phyloP scores from a whole-genome alignment of 768 basidiomycete species.

The Plicaturopsis crispa region DNA sequence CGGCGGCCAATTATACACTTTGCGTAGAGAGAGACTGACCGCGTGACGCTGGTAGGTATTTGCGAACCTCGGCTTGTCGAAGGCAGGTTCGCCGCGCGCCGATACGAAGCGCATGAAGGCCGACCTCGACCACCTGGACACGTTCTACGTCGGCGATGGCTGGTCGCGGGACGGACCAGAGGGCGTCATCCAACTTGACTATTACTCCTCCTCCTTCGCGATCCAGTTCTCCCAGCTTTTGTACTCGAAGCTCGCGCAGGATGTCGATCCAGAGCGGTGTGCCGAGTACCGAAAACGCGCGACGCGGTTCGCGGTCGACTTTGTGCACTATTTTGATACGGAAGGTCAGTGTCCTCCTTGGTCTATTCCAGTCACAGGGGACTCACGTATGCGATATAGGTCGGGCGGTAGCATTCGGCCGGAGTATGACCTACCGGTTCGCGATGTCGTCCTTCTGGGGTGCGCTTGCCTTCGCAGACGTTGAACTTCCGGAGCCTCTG shows the following conservation, averaged over 20 bases:
- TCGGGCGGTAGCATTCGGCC: conserved; percentile 67
- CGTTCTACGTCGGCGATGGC: conserved; percentile 69
- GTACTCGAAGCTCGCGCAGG: conserved; percentile 58
- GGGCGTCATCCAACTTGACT: conserved; percentile 72
- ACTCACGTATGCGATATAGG: conserved; percentile 34
- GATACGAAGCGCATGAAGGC: conserved; percentile 59
- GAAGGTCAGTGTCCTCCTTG: conserved; percentile 37
- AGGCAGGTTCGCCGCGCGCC: conserved; percentile 50
- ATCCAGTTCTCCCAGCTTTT: conserved; percentile 70
- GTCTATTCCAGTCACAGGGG: neutral
- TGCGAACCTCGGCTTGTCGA: conserved; percentile 63
- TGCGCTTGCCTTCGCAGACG: conserved; percentile 63
- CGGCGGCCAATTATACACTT: conserved; percentile 4
- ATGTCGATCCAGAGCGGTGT: conserved; percentile 56
- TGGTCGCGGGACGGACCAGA: conserved; percentile 77
- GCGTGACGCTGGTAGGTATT: conserved; percentile 41
- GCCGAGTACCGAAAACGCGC: conserved; percentile 61
- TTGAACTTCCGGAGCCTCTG: conserved; percentile 59
- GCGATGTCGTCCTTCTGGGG: conserved; percentile 82
- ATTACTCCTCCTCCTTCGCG: conserved; percentile 74
- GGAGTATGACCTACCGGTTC: conserved; percentile 72
- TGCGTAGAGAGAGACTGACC: neutral
- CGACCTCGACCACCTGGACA: conserved; percentile 70
- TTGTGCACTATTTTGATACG: conserved; percentile 69
- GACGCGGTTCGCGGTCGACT: conserved; percentile 55